A percentile compares a stretch with the other conserved stretches of the same genome.
Evolutionary conservation across 306 rosid species (phyloP).

Genomic region (Prunus persica): Prunus_persica_NCBIv2 NC_034009.1:568501-569000

Average conservation of each 20-base stretch:
- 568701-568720: slow-evolving; percentile 52
- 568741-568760: slow-evolving; percentile 36
- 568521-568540: too few species aligned
- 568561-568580: too few species aligned
- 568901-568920: neutral
- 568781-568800: slow-evolving; percentile 74
- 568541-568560: too few species aligned
- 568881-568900: too few species aligned
- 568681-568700: slow-evolving; percentile 15
- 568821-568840: slow-evolving; percentile 80
- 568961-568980: too few species aligned
- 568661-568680: slow-evolving; percentile 54
- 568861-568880: slow-evolving; percentile 74
- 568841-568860: slow-evolving; percentile 81
- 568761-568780: slow-evolving; percentile 81
- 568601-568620: too few species aligned
- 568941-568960: too few species aligned
- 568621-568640: neutral
- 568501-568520: too few species aligned
- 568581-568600: too few species aligned
- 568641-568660: neutral
- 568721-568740: slow-evolving; percentile 60
- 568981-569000: too few species aligned
- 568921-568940: too few species aligned
- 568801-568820: slow-evolving; percentile 60